These are phyloP conservation scores for Fusarium sp. DNA, from an alignment of 2,329 filamentous ascomycete genomes.

Conservation along the genomic window DNA sequence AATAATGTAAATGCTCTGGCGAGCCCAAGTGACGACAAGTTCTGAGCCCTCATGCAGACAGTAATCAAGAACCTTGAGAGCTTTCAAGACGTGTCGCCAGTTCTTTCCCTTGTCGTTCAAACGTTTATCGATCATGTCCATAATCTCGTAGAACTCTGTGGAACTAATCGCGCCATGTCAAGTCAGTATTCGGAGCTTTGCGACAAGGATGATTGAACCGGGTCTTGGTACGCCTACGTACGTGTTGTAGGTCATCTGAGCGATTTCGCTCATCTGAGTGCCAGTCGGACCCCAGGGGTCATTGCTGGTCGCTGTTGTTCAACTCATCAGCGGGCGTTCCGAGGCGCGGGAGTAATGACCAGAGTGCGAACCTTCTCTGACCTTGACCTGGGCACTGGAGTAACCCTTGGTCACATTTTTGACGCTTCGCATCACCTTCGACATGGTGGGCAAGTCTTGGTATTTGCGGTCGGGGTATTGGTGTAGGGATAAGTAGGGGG, in stretches of 20 bases:
- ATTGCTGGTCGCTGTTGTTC: constrained; percentile 88
- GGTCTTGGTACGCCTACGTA: constrained; percentile 61
- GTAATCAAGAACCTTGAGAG: constrained; percentile 97
- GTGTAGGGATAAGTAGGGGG: constrained; percentile 12
- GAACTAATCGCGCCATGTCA: constrained; percentile 66
- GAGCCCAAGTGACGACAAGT: constrained; percentile 95
- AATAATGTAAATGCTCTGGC: constrained; percentile 98
- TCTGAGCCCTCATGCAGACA: constrained; percentile 98
- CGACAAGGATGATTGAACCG: not conserved
- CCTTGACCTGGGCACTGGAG: constrained; percentile 95
- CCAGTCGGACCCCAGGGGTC: constrained; percentile 98
- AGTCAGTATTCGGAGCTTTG: constrained; percentile 31
- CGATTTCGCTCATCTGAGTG: constrained; percentile 98
- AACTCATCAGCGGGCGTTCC: constrained; percentile 31
- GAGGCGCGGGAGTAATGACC: not conserved
- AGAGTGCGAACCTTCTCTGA: constrained; percentile 84
- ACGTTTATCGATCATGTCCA: constrained; percentile 99
- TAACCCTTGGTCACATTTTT: constrained; percentile 99
- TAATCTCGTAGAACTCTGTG: constrained; percentile 98
- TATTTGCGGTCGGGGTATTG: constrained; percentile 7
- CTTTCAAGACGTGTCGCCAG: constrained; percentile 98
- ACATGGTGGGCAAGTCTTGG: constrained; percentile 72
- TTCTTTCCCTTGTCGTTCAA: constrained; percentile 99
- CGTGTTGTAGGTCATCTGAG: constrained; percentile 98
- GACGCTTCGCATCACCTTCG: constrained; percentile 95